Evolutionary conservation across 495 filamentous ascomycete genomes (phyloP).

Genomic region (Trypethelium eluteriae): DNA sequence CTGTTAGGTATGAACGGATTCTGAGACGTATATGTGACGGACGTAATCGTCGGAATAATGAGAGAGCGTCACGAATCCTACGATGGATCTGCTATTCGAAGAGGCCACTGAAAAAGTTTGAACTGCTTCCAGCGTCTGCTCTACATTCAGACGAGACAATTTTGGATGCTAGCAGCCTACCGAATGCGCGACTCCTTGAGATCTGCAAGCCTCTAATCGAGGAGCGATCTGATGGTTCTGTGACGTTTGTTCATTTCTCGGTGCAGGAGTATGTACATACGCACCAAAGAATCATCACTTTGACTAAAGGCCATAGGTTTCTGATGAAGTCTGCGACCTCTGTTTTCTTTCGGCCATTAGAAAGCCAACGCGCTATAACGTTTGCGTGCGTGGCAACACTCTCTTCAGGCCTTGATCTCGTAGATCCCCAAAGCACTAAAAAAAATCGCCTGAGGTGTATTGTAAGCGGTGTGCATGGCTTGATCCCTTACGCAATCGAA

Average conservation of each 20-base stretch:
- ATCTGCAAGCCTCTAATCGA: conserved; percentile 9
- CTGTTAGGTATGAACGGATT: neutral
- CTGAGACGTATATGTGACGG: neutral
- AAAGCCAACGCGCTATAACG: neutral
- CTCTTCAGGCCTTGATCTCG: neutral
- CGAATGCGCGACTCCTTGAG: neutral
- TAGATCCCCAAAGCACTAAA: neutral
- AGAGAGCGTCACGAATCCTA: conserved; percentile 2
- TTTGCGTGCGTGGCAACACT: neutral
- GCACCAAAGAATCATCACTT: neutral
- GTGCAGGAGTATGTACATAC: neutral
- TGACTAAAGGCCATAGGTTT: neutral
- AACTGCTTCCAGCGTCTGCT: neutral
- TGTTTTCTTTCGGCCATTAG: neutral
- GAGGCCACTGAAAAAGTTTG: conserved; percentile 1
- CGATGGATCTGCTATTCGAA: neutral
- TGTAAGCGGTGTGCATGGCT: neutral
- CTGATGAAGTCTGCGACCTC: neutral
- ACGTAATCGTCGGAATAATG: neutral
- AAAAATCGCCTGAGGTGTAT: neutral
- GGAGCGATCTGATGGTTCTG: conserved; percentile 5
- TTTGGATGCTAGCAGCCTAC: neutral
- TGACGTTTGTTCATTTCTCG: conserved; percentile 4
- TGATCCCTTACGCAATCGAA: conserved; percentile 1
- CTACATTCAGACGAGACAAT: neutral